These are phyloP conservation scores for Parathielavia appendiculata DNA, from an alignment of 495 filamentous ascomycete species.

Conservation along the genomic window DNA sequence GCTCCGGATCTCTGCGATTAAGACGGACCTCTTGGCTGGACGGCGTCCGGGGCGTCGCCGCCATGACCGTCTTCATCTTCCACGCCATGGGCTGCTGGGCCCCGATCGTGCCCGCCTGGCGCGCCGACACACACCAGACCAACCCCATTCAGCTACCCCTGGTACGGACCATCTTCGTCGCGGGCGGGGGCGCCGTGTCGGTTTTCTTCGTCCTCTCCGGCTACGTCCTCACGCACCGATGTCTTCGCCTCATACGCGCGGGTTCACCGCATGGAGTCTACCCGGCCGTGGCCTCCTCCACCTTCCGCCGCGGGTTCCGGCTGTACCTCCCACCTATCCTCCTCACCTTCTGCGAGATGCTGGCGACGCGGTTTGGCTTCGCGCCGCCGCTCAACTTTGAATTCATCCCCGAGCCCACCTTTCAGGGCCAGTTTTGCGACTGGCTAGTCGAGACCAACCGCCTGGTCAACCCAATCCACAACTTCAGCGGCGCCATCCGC, in stretches of 20 bases:
- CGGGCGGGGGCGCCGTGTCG: conserved; percentile 56
- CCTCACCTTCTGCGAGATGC: conserved; percentile 6
- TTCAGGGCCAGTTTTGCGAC: conserved; percentile 4
- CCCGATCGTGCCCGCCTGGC: conserved; percentile 8
- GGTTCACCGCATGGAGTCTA: neutral
- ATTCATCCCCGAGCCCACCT: conserved; percentile 7
- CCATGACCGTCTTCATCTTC: conserved; percentile 17
- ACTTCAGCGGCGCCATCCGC: conserved; percentile 32
- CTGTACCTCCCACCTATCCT: conserved; percentile 20
- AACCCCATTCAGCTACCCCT: too few species aligned
- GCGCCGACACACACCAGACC: conserved; percentile 3
- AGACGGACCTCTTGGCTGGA: conserved; percentile 9
- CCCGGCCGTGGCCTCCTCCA: conserved; percentile 10
- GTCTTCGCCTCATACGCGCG: conserved; percentile 32
- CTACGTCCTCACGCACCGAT: conserved; percentile 55
- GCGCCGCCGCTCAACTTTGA: conserved; percentile 3
- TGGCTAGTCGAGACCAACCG: too few species aligned
- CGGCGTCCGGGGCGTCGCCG: conserved; percentile 18
- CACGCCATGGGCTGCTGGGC: conserved; percentile 15
- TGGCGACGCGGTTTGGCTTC: neutral
- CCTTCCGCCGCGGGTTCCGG: conserved; percentile 16
- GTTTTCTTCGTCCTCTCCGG: conserved; percentile 63
- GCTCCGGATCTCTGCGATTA: neutral
- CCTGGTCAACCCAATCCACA: too few species aligned
- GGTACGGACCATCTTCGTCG: conserved; percentile 45